Conservation (phyloP, 2,329 filamentous ascomycete genomes). For the Thelonectria olida region DNA sequence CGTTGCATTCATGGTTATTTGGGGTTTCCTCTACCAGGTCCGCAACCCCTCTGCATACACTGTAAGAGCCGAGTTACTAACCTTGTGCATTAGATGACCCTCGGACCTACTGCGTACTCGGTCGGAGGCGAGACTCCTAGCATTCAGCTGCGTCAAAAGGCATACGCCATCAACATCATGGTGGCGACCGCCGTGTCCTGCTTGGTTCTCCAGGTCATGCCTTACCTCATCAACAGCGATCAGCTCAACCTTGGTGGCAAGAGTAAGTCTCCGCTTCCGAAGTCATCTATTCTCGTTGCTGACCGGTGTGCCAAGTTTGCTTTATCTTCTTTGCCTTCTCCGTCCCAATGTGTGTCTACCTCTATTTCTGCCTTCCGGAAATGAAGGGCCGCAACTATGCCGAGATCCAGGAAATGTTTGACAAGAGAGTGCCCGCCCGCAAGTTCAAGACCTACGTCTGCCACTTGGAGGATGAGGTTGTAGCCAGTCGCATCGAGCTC, state of each 20-base stretch:
- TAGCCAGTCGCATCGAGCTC: constrained; percentile 21
- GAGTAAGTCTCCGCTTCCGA: constrained; percentile 14
- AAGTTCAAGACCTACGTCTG: constrained; percentile 24
- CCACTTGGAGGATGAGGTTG: constrained; percentile 17
- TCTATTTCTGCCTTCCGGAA: constrained; percentile 49
- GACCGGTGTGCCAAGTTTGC: constrained; percentile 25
- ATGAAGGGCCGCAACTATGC: constrained; percentile 36
- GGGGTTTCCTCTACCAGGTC: constrained; percentile 41
- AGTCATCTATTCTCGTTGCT: background rate
- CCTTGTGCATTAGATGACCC: constrained; percentile 21
- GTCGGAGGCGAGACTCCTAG: constrained; percentile 43
- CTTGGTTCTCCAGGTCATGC: constrained; percentile 41
- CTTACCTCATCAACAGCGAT: constrained; percentile 39
- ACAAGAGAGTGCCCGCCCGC: constrained; percentile 20
- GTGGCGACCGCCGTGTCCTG: constrained; percentile 41
- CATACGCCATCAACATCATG: constrained; percentile 46
- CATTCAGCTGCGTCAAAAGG: constrained; percentile 42
- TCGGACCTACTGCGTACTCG: constrained; percentile 41
- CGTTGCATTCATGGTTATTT: constrained; percentile 41
- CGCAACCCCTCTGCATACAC: background rate
- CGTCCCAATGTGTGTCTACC: constrained; percentile 43
- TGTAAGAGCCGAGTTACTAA: background rate
- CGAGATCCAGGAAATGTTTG: constrained; percentile 29
- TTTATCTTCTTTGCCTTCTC: constrained; percentile 45
- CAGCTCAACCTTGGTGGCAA: constrained; percentile 44